Conservation (phyloP, 495 filamentous ascomycete genomes). For the Aspergillus ostianus region DNA sequence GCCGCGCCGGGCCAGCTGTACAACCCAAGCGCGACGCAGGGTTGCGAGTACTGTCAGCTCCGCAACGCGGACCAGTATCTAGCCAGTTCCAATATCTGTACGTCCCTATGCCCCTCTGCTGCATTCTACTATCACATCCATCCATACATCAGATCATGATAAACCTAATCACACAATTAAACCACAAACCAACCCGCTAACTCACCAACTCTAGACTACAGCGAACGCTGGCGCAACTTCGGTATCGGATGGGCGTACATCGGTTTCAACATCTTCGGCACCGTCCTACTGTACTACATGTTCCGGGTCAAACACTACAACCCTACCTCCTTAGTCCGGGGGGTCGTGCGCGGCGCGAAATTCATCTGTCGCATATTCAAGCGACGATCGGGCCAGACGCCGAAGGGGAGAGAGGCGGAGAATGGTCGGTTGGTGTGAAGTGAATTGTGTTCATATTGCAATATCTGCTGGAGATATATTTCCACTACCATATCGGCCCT, state of each 20-base stretch:
- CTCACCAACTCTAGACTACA: conserved; percentile 28
- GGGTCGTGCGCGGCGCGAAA: conserved; percentile 25
- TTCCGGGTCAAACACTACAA: conserved; percentile 52
- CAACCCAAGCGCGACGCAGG: conserved; percentile 40
- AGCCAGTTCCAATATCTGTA: conserved; percentile 45
- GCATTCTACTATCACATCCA: background rate
- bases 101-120: conserved; percentile 11
- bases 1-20: conserved; percentile 39
- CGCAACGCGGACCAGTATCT: conserved; percentile 49
- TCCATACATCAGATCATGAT: too few species aligned
- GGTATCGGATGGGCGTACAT: conserved; percentile 56
- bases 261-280: conserved; percentile 48
- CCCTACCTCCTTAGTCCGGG: conserved; percentile 35
- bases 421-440: conserved; percentile 32
- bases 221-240: conserved; percentile 52
- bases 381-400: conserved; percentile 50
- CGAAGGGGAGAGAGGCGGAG: conserved; percentile 59
- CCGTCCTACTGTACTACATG: conserved; percentile 51
- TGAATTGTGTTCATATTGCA: background rate
- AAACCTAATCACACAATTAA: background rate
- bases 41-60: conserved; percentile 47
- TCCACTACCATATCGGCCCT: too few species aligned
- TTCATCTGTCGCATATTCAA: conserved; percentile 42
- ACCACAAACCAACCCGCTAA: background rate
- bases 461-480: background rate